Conservation (phyloP, 805 yeast species). For the Millerozyma acaciae region DNA sequence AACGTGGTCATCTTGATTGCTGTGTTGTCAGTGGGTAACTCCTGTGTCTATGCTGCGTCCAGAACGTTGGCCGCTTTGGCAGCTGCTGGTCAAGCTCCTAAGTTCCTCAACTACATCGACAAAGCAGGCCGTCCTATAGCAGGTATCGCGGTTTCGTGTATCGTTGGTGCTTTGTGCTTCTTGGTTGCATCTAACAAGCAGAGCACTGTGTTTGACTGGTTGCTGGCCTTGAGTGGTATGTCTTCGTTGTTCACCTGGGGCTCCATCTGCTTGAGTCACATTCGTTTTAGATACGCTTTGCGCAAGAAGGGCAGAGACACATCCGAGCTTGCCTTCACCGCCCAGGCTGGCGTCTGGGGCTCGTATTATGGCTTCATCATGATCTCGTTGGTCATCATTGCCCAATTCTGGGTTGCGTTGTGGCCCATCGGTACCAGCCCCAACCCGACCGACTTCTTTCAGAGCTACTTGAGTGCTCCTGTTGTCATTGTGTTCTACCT, state of each 20-base stretch:
- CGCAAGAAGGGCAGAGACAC: conserved; percentile 61
- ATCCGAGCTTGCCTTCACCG: conserved; percentile 61
- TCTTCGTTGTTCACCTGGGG: conserved; percentile 49
- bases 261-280: conserved; percentile 40
- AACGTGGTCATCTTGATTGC: conserved; percentile 38
- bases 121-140: conserved; percentile 48
- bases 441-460: conserved; percentile 58
- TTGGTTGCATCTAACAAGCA: conserved; percentile 41
- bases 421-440: conserved; percentile 59
- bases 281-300: conserved; percentile 58
- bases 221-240: conserved; percentile 47
- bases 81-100: conserved; percentile 44
- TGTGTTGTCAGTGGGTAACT: conserved; percentile 41
- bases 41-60: conserved; percentile 38
- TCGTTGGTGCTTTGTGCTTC: conserved; percentile 42
- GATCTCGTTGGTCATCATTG: conserved; percentile 57
- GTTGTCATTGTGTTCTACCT: conserved; percentile 54
- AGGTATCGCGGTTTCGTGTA: conserved; percentile 38
- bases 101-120: conserved; percentile 42
- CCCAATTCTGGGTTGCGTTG: conserved; percentile 81
- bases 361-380: conserved; percentile 58
- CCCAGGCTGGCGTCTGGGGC: conserved; percentile 68
- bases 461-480: conserved; percentile 61
- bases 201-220: conserved; percentile 43
- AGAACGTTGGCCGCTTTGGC: conserved; percentile 46